Evolutionary conservation across 139 green algal species (phyloP).

Genomic region (Astrephomene gubernaculifera): DNA sequence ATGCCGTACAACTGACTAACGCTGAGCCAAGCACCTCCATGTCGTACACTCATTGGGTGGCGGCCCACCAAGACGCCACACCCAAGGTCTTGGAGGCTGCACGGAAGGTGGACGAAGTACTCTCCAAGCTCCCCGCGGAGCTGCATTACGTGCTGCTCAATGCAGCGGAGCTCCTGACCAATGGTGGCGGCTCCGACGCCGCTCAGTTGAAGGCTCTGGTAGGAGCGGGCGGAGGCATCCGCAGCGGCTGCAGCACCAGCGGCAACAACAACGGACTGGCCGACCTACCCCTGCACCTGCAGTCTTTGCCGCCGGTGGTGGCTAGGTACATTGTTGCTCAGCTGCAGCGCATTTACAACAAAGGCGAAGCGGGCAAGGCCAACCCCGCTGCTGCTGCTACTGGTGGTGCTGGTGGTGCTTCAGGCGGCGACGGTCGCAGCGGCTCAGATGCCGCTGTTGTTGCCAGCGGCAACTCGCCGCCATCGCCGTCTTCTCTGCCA

Average conservation of each 20-base stretch:
- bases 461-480: neutral
- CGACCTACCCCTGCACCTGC: neutral
- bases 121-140: slow-evolving; percentile 22
- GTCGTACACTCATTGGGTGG: slow-evolving; percentile 37
- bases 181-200: neutral
- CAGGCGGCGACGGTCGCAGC: neutral
- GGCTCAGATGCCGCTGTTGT: neutral
- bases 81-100: slow-evolving; percentile 15
- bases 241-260: neutral
- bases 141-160: slow-evolving; percentile 38
- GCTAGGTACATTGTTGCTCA: slow-evolving; percentile 8
- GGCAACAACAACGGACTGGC: neutral
- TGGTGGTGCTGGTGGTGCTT: neutral
- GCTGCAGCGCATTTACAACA: slow-evolving; percentile 29
- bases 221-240: neutral
- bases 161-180: slow-evolving; percentile 24
- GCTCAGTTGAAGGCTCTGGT: neutral
- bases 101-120: slow-evolving; percentile 21
- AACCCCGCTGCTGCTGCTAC: neutral
- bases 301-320: slow-evolving; percentile 16
- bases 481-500: neutral
- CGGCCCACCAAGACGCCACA: slow-evolving; percentile 6
- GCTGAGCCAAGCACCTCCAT: too few species aligned
- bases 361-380: neutral
- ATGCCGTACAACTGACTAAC: too few species aligned